phyloP scores from a whole-genome alignment of 2,329 filamentous ascomycete species.

The Colletotrichum noveboracense region DNA sequence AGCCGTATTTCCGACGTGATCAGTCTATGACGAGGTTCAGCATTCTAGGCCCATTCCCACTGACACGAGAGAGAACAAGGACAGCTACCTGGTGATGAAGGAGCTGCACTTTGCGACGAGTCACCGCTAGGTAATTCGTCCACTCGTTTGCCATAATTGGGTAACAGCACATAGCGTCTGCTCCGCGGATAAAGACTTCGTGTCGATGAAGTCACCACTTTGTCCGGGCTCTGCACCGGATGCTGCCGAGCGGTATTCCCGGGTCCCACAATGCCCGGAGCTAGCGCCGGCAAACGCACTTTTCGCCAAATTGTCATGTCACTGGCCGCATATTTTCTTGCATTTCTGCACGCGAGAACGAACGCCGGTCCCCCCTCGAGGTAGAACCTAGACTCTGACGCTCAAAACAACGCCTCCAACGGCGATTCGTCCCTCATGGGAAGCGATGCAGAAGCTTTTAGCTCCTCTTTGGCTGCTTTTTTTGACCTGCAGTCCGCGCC shows the following conservation, averaged over 20 bases:
- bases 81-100: not conserved
- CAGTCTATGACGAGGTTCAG: constrained; percentile 3
- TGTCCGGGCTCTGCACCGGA: not conserved
- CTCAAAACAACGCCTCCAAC: not conserved
- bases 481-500: not conserved
- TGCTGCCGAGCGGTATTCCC: constrained; percentile 1
- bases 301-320: not conserved
- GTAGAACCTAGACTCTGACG: not conserved
- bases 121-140: not conserved
- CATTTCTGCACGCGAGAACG: not conserved
- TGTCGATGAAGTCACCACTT: constrained; percentile 23
- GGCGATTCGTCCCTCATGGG: not conserved
- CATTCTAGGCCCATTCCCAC: not conserved
- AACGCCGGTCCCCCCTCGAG: not conserved
- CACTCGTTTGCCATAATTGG: not conserved
- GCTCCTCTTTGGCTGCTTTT: not conserved
- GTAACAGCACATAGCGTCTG: not conserved
- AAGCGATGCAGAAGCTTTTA: not conserved
- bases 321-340: not conserved
- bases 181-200: not conserved
- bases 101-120: not conserved
- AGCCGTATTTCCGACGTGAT: not conserved
- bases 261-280: constrained; percentile 5
- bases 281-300: constrained; percentile 16
- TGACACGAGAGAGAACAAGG: not conserved